These are phyloP conservation scores for Jamesozyma rosinii DNA, from an alignment of 805 yeast genomes.

Conservation along the genomic window DNA sequence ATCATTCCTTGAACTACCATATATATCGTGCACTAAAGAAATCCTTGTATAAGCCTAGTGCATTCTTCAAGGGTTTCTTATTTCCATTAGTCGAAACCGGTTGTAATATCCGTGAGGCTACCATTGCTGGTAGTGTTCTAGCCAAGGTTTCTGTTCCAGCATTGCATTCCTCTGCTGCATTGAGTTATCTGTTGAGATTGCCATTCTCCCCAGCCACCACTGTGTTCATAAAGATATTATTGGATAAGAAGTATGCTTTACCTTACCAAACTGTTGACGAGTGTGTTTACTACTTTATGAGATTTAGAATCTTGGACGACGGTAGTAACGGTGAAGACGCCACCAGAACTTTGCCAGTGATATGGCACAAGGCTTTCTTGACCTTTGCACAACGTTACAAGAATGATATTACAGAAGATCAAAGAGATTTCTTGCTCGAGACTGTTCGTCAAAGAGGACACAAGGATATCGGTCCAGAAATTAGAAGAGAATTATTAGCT, in stretches of 20 bases:
- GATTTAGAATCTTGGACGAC: conserved; percentile 58
- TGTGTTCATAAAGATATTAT: conserved; percentile 76
- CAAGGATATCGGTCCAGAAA: conserved; percentile 83
- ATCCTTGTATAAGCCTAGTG: conserved; percentile 91
- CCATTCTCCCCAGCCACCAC: conserved; percentile 85
- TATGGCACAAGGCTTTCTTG: conserved; percentile 94
- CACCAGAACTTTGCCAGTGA: conserved; percentile 62
- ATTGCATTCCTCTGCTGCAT: conserved; percentile 91
- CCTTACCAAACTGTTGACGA: conserved; percentile 96
- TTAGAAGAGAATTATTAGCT: conserved; percentile 83
- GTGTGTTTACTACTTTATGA: conserved; percentile 86
- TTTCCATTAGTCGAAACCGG: conserved; percentile 85
- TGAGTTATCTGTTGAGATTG: conserved; percentile 69
- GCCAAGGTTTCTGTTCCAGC: conserved; percentile 88
- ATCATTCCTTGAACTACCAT: conserved; percentile 80
- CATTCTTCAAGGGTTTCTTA: conserved; percentile 91
- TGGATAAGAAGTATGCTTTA: conserved; percentile 91
- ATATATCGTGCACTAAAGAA: conserved; percentile 86
- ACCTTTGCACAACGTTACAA: conserved; percentile 93
- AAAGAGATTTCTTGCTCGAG: conserved; percentile 85
- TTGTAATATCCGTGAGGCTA: conserved; percentile 87
- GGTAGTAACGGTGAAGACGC: conserved; percentile 36
- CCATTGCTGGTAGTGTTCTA: conserved; percentile 86
- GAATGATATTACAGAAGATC: conserved; percentile 97
- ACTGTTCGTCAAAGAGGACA: conserved; percentile 87